These are phyloP conservation scores for Mycena galopus DNA, from an alignment of 768 basidiomycete genomes.

Conservation along the genomic window DNA sequence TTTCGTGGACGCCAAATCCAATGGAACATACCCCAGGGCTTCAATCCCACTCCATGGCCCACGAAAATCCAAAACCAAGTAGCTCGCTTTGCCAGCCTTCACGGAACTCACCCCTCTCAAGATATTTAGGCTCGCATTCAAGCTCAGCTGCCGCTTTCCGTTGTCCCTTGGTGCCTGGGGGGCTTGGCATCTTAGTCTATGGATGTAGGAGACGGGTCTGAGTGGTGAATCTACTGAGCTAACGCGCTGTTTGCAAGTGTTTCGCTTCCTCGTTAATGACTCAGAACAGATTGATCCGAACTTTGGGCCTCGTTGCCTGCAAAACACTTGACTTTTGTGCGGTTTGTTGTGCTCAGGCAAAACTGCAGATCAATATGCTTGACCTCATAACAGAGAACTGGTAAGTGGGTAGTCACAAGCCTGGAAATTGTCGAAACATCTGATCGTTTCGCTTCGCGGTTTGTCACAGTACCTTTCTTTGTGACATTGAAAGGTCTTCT, in stretches of 20 bases:
- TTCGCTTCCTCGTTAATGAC: neutral
- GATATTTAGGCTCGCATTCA: neutral
- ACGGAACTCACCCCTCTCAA: too few species aligned
- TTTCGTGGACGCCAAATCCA: too few species aligned
- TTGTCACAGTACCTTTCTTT: neutral
- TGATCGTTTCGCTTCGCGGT: neutral
- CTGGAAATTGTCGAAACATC: neutral
- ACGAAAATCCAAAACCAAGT: too few species aligned
- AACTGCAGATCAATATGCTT: neutral
- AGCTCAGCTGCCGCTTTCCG: neutral
- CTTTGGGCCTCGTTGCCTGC: neutral
- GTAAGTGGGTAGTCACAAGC: neutral
- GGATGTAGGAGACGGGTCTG: conserved; percentile 32
- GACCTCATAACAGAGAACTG: neutral
- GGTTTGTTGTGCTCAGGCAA: neutral
- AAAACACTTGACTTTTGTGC: neutral
- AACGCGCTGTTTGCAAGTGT: neutral
- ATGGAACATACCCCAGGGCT: too few species aligned
- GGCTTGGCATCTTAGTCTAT: too few species aligned
- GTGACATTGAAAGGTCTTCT: too few species aligned
- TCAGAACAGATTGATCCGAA: neutral
- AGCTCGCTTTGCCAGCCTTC: too few species aligned
- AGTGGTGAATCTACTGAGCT: neutral
- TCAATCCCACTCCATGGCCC: too few species aligned
- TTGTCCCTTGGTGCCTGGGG: neutral